Base-by-base conservation (phyloP, 1,284 basidiomycete genomes). In the Gymnopus androsaceus region DNA sequence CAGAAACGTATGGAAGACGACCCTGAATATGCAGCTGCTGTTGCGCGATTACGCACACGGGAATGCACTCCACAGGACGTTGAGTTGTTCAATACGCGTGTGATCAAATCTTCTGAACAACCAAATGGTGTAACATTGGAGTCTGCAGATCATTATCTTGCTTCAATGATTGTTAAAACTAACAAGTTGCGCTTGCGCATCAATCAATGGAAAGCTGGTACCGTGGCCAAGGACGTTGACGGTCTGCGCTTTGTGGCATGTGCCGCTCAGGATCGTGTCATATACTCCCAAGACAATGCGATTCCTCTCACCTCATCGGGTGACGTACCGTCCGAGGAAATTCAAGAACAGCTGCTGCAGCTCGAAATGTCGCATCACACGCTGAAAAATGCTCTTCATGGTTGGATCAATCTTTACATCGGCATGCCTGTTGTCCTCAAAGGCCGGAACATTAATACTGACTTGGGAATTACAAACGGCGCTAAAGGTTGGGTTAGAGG, bases 391-490 rank as follows among this genome's bases (percentile, higher is more conserved):
- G 8, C 40, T 12, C 47, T 62, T 0, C 63, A 63, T 19, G 55
- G 63, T 0, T 55, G 50, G 36, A 31, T 69, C n/a, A 46, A 57
- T 0, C 19, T 69, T 0, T 67, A 61, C 55, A 51, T 50, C 15
- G 65, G 68, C 0, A 72, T 72, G 68, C 68, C 69, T 3, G 63
- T 72, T 1, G 64, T 70, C n/a, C 33, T 72, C 0, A 28, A 55
- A 0, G 12, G 14, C 0, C 28, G 47, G 2, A 73, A 72, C 38
- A 19, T 71, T 1, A 69, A 64, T 1, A 69, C 66, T 1, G 67
- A 70, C 5, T 56, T 73, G 0, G 63, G 63, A 0, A 63, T 73
- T 11, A 67, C 67, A 0, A 72, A 72, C 60, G 68, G 67, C 0
- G 56, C 60, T 8, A 63, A 67, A 51, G 65, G 66, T 2, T 31